These are phyloP conservation scores for Pythium apleroticum DNA, from an alignment of 352 stramenopile genomes.

Conservation along the genomic window DNA sequence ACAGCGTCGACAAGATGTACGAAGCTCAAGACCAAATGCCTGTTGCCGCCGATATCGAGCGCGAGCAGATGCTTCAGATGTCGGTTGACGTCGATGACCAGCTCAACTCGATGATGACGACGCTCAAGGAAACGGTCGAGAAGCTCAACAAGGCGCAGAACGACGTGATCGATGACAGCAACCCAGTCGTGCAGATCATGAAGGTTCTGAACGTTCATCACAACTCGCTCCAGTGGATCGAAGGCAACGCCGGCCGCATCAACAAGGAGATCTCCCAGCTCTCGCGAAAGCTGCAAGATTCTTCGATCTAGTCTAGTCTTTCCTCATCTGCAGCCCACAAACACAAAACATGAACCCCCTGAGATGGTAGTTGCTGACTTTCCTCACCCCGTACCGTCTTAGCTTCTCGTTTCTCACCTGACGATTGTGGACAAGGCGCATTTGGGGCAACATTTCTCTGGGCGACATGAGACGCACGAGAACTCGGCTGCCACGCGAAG, in stretches of 20 bases:
- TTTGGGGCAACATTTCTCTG: too few relatives aligned
- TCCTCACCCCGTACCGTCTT: not conserved
- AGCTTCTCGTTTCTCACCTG: not conserved
- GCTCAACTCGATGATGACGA: constrained; percentile 85
- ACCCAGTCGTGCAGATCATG: constrained; percentile 87
- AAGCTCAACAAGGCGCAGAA: constrained; percentile 85
- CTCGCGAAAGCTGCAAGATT: constrained; percentile 65
- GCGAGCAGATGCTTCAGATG: constrained; percentile 83
- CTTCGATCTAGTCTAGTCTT: constrained; percentile 46
- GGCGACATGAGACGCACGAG: not conserved
- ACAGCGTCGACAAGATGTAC: constrained; percentile 90
- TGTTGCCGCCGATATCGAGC: constrained; percentile 81
- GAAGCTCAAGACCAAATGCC: constrained; percentile 85
- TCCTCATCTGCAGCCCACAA: not conserved
- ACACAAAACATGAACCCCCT: not conserved
- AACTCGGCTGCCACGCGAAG: not conserved
- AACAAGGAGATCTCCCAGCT: constrained; percentile 66
- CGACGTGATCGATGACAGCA: constrained; percentile 65
- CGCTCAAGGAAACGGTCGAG: constrained; percentile 85
- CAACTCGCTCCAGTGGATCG: constrained; percentile 87
- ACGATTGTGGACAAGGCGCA: not conserved
- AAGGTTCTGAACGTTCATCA: constrained; percentile 90
- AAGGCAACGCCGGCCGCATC: constrained; percentile 67
- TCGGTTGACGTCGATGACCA: constrained; percentile 87
- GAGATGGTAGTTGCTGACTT: not conserved